Base-by-base conservation (phyloP, 2,329 filamentous ascomycete genomes). In the Cladosporium sp. region DNA sequence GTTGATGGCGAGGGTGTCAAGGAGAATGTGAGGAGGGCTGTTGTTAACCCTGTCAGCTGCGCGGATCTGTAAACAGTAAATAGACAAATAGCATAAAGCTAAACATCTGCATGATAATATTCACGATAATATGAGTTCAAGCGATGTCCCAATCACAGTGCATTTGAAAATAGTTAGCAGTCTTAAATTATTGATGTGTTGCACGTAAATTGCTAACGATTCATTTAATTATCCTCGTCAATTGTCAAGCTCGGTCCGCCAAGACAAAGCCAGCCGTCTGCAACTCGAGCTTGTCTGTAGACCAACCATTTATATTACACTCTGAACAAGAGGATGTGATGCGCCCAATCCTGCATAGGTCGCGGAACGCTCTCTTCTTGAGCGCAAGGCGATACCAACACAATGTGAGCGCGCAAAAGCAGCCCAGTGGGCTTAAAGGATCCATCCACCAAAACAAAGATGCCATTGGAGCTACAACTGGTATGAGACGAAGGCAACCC, bases 1-100 rank as follows among this genome's bases (percentile, higher is more conserved):
- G 70, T 78, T 58, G 73, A 78, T 61, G 71, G 63, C 1, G 66
- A 67, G 8, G 68, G 59, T 51, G 61, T 77, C 30, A 74, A 73
- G 61, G 50, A 66, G 40, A 69, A 68, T 61, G 73, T 77, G 19
- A 76, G 75, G 67, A 66, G 68, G 49, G 65, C 71, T 19, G 69
- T 77, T 25, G 19, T 56, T 8, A 42, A 56, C 30, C 54, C 54
- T 3, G 42, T 56, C 3, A 38, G 28, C 30, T 56, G 54, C 17
- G 34, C 15, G 36, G 54, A 49, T 39, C 37, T 56, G n/a, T 55
- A 55, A 28, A 54, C 22, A 50, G n/a, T 55, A 55, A 28, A 54
- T 37, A 50, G 4, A 50, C 12, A n/a, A 36, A 47, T 17, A 12
- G 14, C 15, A 30, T n/a, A 9, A 34, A 2, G 30, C 30, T 34